Conservation (phyloP, 805 yeast genomes). For the Isabelozyma gotoi region DNA sequence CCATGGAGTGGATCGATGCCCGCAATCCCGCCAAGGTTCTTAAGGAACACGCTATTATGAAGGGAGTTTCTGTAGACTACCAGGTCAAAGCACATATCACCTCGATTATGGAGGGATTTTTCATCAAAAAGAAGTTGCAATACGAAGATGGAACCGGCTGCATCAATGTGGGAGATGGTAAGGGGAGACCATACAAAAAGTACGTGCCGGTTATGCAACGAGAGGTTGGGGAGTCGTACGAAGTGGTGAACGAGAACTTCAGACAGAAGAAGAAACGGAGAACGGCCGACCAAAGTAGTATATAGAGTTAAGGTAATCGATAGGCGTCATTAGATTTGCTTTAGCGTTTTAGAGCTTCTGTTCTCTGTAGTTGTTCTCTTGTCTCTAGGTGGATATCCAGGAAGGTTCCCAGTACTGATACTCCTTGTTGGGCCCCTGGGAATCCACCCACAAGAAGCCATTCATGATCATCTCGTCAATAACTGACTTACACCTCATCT, state of each 20-base stretch:
- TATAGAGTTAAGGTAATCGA: neutral
- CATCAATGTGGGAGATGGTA: constrained; percentile 77
- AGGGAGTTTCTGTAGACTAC: constrained; percentile 55
- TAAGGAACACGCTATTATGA: constrained; percentile 43
- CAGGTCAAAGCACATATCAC: constrained; percentile 57
- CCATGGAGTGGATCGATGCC: constrained; percentile 61
- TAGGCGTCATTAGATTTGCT: neutral
- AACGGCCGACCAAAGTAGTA: neutral
- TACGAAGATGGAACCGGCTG: constrained; percentile 9
- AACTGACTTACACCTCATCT: constrained; percentile 56
- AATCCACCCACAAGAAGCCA: constrained; percentile 87
- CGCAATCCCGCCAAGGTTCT: constrained; percentile 30
- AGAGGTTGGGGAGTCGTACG: constrained; percentile 61
- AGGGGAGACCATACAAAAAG: constrained; percentile 54
- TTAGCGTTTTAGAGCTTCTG: no score
- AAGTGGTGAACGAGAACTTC: constrained; percentile 66
- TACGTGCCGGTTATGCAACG: constrained; percentile 62
- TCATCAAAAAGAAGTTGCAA: constrained; percentile 16
- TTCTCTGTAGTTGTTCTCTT: neutral
- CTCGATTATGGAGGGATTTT: constrained; percentile 44
- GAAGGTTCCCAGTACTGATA: constrained; percentile 71
- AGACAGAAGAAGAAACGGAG: constrained; percentile 35
- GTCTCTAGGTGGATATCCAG: constrained; percentile 46
- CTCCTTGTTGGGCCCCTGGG: constrained; percentile 43
- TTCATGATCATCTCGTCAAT: constrained; percentile 76